These are phyloP conservation scores for Cordyceps tenuipes DNA, from an alignment of 2,329 filamentous ascomycete genomes.

Conservation along the genomic window DNA sequence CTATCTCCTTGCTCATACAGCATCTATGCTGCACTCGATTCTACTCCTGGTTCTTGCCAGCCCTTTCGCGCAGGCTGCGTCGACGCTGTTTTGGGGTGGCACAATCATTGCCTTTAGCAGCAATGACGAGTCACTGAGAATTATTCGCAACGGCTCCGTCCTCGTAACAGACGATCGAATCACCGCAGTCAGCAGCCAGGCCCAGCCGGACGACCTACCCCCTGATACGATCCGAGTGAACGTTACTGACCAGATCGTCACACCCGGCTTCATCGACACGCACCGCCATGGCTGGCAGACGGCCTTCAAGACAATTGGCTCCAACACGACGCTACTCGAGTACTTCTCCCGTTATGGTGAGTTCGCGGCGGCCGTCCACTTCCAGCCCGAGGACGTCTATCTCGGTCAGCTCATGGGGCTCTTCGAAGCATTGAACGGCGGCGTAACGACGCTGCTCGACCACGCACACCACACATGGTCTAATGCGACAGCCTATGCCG, in stretches of 20 bases:
- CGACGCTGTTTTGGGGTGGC: slow-evolving; percentile 24
- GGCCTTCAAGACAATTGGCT: slow-evolving; percentile 41
- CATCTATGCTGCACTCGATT: not conserved
- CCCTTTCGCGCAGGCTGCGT: not conserved
- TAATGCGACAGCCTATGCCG: slow-evolving; percentile 29
- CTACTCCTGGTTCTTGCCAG: not conserved
- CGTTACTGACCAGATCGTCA: slow-evolving; percentile 41
- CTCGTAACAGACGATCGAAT: slow-evolving; percentile 22
- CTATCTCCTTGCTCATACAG: not conserved
- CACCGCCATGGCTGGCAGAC: slow-evolving; percentile 51
- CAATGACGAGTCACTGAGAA: slow-evolving; percentile 22
- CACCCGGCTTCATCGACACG: slow-evolving; percentile 48
- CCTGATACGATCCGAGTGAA: slow-evolving; percentile 33
- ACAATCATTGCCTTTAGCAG: slow-evolving; percentile 35
- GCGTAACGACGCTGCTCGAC: slow-evolving; percentile 7
- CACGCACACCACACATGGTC: slow-evolving; percentile 7
- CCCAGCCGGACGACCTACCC: not conserved
- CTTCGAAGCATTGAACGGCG: not conserved
- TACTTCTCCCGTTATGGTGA: slow-evolving; percentile 30
- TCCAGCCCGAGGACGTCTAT: slow-evolving; percentile 3
- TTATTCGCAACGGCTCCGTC: slow-evolving; percentile 33
- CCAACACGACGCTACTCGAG: slow-evolving; percentile 41
- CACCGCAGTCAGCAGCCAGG: not conserved
- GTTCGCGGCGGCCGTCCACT: slow-evolving; percentile 24
- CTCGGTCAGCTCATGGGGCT: slow-evolving; percentile 1